Evolutionary conservation across 2,329 filamentous ascomycete species (phyloP).

Genomic region (Aureobasidium sp.): DNA sequence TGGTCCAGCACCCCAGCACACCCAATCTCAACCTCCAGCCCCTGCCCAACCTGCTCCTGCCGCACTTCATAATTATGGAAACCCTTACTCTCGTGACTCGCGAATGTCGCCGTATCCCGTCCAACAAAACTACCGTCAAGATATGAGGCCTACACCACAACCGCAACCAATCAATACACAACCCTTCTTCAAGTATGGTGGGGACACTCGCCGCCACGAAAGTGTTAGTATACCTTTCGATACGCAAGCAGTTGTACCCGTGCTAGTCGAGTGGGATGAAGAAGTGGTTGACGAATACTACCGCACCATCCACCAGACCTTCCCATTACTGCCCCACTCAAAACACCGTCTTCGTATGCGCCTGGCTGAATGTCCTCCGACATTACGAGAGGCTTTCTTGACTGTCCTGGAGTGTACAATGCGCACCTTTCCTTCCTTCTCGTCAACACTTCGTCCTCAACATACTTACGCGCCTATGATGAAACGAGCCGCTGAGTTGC

Average conservation of each 20-base stretch:
- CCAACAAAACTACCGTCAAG: not conserved
- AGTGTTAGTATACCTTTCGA: constrained; percentile 25
- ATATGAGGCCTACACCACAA: not conserved
- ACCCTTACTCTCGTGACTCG: not conserved
- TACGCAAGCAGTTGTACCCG: constrained; percentile 18
- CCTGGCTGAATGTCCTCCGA: constrained; percentile 48
- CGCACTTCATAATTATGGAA: not conserved
- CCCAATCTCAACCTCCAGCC: not conserved
- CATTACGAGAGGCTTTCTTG: constrained; percentile 57
- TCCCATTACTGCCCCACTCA: constrained; percentile 57
- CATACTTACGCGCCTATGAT: constrained; percentile 30
- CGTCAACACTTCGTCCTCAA: constrained; percentile 30
- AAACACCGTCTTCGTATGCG: constrained; percentile 50
- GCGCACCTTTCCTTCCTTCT: constrained; percentile 41
- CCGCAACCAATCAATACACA: constrained; percentile 17
- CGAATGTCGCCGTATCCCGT: not conserved
- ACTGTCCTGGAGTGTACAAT: constrained; percentile 56
- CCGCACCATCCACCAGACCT: constrained; percentile 56
- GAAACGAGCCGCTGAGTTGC: constrained; percentile 37
- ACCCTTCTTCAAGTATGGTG: constrained; percentile 28
- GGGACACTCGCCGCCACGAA: constrained; percentile 24
- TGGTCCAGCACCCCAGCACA: not conserved
- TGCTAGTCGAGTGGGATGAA: constrained; percentile 40
- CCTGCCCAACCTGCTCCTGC: not conserved
- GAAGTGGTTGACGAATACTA: constrained; percentile 49